Evolutionary conservation across 495 filamentous ascomycete species (phyloP).

Genomic region (Neurospora intermedia): DNA sequence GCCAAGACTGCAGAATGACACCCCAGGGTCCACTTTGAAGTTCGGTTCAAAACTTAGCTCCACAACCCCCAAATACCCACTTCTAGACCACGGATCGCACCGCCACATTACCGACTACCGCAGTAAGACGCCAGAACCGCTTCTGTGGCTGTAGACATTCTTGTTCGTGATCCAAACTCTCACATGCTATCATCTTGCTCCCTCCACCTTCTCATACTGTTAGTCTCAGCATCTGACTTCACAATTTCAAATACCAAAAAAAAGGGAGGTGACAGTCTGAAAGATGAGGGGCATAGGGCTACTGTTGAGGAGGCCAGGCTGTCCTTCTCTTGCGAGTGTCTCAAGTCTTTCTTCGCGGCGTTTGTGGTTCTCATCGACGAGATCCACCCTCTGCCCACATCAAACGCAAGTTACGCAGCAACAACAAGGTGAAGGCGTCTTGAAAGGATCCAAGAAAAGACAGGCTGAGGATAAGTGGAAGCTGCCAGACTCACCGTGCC

Average conservation of each 20-base stretch:
- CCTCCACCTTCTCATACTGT: neutral
- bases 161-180: neutral
- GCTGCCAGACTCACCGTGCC: constrained; percentile 54
- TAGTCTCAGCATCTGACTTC: neutral
- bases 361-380: neutral
- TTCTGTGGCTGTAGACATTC: neutral
- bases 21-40: neutral
- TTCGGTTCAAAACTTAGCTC: neutral
- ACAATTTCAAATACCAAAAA: neutral
- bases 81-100: neutral
- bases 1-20: neutral
- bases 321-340: neutral
- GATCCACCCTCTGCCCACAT: neutral
- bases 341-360: neutral
- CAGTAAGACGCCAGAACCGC: neutral
- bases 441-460: neutral
- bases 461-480: constrained; percentile 2
- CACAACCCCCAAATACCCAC: neutral
- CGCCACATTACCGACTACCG: neutral
- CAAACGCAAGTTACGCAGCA: neutral
- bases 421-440: neutral
- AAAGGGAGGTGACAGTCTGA: neutral
- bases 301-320: neutral
- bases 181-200: neutral
- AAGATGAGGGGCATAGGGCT: neutral